These are phyloP conservation scores for Pyracantha coccinea DNA, from an alignment of 331 rosid species.

Conservation along the genomic window DNA sequence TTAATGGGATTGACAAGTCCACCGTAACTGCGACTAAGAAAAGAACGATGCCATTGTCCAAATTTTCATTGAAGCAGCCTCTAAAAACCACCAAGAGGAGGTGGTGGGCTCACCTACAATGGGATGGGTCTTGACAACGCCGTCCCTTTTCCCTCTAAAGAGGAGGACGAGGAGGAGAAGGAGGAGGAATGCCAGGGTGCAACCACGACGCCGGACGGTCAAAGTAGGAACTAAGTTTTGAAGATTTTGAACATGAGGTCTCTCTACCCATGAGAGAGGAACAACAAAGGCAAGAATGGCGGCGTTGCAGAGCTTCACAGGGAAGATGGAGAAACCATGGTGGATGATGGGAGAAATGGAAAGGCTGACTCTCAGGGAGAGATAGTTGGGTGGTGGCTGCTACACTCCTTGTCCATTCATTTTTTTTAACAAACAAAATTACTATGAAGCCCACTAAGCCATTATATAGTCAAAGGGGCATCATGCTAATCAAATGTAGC, in stretches of 20 bases:
- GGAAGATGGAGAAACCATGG: conserved; percentile 10
- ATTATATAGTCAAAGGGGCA: no score
- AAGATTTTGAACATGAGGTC: conserved; percentile 56
- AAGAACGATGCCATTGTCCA: conserved; percentile 27
- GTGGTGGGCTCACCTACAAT: conserved; percentile 23
- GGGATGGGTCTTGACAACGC: conserved; percentile 57
- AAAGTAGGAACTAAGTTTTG: conserved; percentile 55
- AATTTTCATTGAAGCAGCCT: conserved; percentile 50
- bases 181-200: conserved; percentile 8
- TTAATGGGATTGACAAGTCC: conserved; percentile 19
- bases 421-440: no score
- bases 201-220: conserved; percentile 11
- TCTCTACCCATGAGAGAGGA: conserved; percentile 48
- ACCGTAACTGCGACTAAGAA: conserved; percentile 7
- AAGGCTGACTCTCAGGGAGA: no score
- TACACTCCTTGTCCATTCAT: no score
- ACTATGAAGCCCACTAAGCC: no score
- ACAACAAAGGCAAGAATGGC: conserved; percentile 4
- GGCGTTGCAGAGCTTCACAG: background rate
- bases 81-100: conserved; percentile 30
- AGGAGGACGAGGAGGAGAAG: conserved; percentile 9
- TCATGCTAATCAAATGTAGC: no score
- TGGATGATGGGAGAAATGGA: background rate
- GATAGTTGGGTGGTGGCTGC: no score
- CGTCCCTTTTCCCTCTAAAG: conserved; percentile 16